Evolutionary conservation across 768 basidiomycete genomes (phyloP).

Genomic region (Clitopilus passeckerianus): DNA sequence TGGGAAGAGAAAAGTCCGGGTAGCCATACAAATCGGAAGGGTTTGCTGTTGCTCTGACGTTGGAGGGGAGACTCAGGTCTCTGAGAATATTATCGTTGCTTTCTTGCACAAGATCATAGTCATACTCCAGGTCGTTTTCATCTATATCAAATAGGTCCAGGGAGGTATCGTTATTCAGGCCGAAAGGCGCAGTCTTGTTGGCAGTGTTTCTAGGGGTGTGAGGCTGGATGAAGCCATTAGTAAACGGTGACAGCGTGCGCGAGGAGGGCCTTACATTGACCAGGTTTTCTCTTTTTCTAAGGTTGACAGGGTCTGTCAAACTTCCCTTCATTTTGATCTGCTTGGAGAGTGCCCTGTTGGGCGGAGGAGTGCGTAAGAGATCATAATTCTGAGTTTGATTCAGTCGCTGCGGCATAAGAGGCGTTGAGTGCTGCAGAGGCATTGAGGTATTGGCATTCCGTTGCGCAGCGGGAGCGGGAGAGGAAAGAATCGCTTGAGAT

Average conservation of each 20-base stretch:
- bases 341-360: constrained; percentile 46
- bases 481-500: constrained; percentile 23
- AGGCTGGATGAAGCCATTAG: constrained; percentile 18
- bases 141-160: constrained; percentile 70
- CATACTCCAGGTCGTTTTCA: constrained; percentile 60
- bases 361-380: constrained; percentile 62
- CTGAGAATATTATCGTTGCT: constrained; percentile 31
- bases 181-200: constrained; percentile 12
- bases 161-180: constrained; percentile 36
- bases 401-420: constrained; percentile 27
- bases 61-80: constrained; percentile 22
- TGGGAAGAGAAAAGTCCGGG: constrained; percentile 22
- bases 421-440: constrained; percentile 24
- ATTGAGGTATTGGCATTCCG: constrained; percentile 15
- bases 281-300: constrained; percentile 26
- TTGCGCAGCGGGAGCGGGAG: constrained; percentile 31
- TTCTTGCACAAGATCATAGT: constrained; percentile 29
- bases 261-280: constrained; percentile 27
- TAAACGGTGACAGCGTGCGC: constrained; percentile 24
- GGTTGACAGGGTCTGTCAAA: constrained; percentile 65
- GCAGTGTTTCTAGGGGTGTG: constrained; percentile 19
- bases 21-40: constrained; percentile 28
- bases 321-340: constrained; percentile 66
- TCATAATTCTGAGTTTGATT: constrained; percentile 26
- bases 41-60: constrained; percentile 15